These are phyloP conservation scores for Acanthamoeba castellanii DNA, from an alignment of 208 protist genomes.

Conservation along the genomic window DNA sequence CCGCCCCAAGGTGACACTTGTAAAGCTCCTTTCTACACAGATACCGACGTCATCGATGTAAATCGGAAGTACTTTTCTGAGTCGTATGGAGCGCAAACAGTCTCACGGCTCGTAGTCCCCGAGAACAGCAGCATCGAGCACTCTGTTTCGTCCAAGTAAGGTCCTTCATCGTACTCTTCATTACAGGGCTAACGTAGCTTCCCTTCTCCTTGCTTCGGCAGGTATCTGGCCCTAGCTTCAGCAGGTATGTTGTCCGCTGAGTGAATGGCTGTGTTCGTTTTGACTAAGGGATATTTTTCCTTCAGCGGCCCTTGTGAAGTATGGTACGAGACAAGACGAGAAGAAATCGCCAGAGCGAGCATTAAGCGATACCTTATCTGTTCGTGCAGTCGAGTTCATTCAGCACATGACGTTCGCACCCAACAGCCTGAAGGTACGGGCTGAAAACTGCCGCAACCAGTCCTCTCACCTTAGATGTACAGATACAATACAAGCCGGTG, in stretches of 20 bases:
- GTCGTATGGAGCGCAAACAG: constrained; percentile 2
- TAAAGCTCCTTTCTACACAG: neutral
- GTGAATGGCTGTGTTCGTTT: neutral
- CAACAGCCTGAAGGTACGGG: constrained; percentile 13
- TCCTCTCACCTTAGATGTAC: neutral
- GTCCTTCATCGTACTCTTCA: neutral
- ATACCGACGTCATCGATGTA: neutral
- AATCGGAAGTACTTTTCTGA: constrained; percentile 54
- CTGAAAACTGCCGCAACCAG: neutral
- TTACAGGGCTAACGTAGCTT: neutral
- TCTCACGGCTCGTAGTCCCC: neutral
- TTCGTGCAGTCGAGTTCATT: constrained; percentile 58
- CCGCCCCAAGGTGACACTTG: neutral
- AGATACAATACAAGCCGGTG: constrained; percentile 44
- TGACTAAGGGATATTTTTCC: neutral
- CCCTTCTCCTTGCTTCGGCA: neutral
- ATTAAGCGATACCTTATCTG: neutral
- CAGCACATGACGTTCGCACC: constrained; percentile 60
- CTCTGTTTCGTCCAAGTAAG: constrained; percentile 19
- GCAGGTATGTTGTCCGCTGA: neutral
- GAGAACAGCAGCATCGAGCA: constrained; percentile 40
- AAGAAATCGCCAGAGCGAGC: too few species aligned
- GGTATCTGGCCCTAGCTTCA: constrained; percentile 39
- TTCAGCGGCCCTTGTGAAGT: constrained; percentile 38
- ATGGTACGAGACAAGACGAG: neutral